These are phyloP conservation scores for button mushroom (Agaricus bisporus) DNA, from an alignment of 768 basidiomycete species.

Conservation along the genomic window DNA sequence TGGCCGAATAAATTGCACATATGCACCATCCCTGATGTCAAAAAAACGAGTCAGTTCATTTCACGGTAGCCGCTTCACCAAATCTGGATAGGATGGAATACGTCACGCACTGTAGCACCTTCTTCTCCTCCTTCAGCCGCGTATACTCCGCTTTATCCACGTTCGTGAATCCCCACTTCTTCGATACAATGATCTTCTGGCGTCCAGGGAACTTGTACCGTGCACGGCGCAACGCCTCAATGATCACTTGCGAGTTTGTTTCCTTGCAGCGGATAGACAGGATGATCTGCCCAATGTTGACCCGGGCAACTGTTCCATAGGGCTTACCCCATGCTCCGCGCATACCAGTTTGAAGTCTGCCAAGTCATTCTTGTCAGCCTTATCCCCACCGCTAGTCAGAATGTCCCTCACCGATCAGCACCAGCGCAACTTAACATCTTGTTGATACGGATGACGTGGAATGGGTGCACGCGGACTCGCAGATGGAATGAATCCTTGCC, in stretches of 20 bases:
- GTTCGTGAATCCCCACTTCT: slow-evolving; percentile 99
- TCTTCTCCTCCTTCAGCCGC: slow-evolving; percentile 85
- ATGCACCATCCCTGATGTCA: slow-evolving; percentile 76
- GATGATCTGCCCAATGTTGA: slow-evolving; percentile 96
- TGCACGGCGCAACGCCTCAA: slow-evolving; percentile 95
- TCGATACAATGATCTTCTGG: slow-evolving; percentile 94
- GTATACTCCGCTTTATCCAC: slow-evolving; percentile 86
- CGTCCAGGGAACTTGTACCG: slow-evolving; percentile 99
- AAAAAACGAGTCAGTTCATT: not conserved
- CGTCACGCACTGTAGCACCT: slow-evolving; percentile 72
- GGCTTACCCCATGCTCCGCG: slow-evolving; percentile 99
- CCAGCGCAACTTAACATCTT: slow-evolving; percentile 99
- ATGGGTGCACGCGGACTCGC: slow-evolving; percentile 94
- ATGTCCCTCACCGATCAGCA: slow-evolving; percentile 75
- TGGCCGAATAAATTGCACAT: slow-evolving; percentile 89
- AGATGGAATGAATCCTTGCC: slow-evolving; percentile 99
- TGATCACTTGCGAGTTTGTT: slow-evolving; percentile 76
- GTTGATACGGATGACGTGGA: slow-evolving; percentile 99
- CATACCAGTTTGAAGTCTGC: slow-evolving; percentile 94
- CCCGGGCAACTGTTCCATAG: slow-evolving; percentile 92
- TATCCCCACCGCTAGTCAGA: not conserved
- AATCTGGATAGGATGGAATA: no score
- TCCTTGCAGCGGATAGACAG: slow-evolving; percentile 87
- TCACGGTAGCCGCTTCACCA: no score
- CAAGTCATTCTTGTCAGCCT: not conserved